These are phyloP conservation scores for Mucor plumbeus DNA, from an alignment of 371 early-diverging fungal species.

Conservation along the genomic window DNA sequence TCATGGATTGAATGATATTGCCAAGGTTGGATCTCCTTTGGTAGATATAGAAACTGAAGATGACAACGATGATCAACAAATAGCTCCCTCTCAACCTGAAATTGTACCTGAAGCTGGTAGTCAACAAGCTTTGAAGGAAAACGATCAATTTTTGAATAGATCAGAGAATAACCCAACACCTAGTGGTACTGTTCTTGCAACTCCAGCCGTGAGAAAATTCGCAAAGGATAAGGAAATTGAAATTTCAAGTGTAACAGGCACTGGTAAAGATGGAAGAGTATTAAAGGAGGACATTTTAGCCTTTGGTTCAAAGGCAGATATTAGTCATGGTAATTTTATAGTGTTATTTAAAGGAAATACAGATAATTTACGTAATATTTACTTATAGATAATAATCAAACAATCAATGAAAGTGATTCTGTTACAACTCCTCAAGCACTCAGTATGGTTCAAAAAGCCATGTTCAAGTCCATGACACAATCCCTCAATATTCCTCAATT, in stretches of 20 bases:
- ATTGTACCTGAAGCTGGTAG: neutral
- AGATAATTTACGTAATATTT: neutral
- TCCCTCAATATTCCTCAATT: slow-evolving; percentile 94
- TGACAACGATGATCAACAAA: slow-evolving; percentile 28
- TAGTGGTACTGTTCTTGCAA: slow-evolving; percentile 57
- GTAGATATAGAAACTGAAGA: slow-evolving; percentile 88
- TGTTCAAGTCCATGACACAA: slow-evolving; percentile 96
- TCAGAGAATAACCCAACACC: neutral
- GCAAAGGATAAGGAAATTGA: slow-evolving; percentile 85
- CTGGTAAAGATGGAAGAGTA: slow-evolving; percentile 89
- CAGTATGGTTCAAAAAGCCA: slow-evolving; percentile 89
- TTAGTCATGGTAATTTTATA: slow-evolving; percentile 1
- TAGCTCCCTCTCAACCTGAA: neutral
- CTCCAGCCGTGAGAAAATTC: slow-evolving; percentile 92
- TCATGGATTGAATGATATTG: slow-evolving; percentile 89
- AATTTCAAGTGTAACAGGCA: slow-evolving; percentile 71
- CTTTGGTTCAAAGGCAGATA: slow-evolving; percentile 36
- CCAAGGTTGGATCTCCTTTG: slow-evolving; percentile 91
- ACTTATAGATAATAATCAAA: neutral
- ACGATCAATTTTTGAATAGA: neutral
- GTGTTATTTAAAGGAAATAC: slow-evolving; percentile 22
- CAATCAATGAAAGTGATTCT: neutral
- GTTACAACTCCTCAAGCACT: slow-evolving; percentile 54
- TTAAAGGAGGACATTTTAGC: slow-evolving; percentile 89
- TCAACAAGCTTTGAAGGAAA: neutral